Conservation (phyloP, 2,329 filamentous ascomycete genomes). For the Elsinoe fawcettii region DNA sequence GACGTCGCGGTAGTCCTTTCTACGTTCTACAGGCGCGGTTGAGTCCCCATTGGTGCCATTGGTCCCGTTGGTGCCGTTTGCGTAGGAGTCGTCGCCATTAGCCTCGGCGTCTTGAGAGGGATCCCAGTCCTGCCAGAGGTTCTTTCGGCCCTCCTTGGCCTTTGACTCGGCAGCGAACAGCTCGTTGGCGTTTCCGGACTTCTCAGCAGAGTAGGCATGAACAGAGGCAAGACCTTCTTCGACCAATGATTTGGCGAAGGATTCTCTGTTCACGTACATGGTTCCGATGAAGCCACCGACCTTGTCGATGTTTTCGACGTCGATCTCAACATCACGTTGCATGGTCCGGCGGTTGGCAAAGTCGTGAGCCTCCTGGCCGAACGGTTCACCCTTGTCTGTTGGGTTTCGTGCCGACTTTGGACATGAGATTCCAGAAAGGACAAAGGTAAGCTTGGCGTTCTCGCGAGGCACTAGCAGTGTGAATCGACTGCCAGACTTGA, state of each 20-base stretch:
- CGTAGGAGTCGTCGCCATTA: slow-evolving; percentile 34
- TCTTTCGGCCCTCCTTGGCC: slow-evolving; percentile 82
- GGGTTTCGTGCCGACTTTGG: slow-evolving; percentile 77
- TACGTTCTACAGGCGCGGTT: slow-evolving; percentile 50
- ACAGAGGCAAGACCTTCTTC: slow-evolving; percentile 92
- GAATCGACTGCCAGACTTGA: slow-evolving; percentile 94
- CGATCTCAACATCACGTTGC: slow-evolving; percentile 93
- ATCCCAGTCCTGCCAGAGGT: slow-evolving; percentile 90
- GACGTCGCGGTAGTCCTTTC: slow-evolving; percentile 90
- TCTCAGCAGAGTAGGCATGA: slow-evolving; percentile 91
- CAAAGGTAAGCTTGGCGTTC: slow-evolving; percentile 88
- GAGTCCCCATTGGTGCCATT: slow-evolving; percentile 39
- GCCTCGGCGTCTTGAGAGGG: slow-evolving; percentile 71
- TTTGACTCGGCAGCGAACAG: slow-evolving; percentile 78
- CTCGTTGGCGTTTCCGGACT: slow-evolving; percentile 81
- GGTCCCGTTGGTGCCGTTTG: slow-evolving; percentile 39
- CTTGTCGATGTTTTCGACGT: slow-evolving; percentile 92
- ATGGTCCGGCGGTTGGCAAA: slow-evolving; percentile 80
- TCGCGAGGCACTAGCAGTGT: slow-evolving; percentile 86
- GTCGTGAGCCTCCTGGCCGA: slow-evolving; percentile 89
- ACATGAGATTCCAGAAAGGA: slow-evolving; percentile 85
- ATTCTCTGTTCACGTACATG: slow-evolving; percentile 88
- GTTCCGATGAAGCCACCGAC: slow-evolving; percentile 95
- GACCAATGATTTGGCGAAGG: slow-evolving; percentile 84
- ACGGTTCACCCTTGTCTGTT: slow-evolving; percentile 79